These are phyloP conservation scores for Scedosporium boydii DNA, from an alignment of 2,329 filamentous ascomycete species.

Conservation along the genomic window DNA sequence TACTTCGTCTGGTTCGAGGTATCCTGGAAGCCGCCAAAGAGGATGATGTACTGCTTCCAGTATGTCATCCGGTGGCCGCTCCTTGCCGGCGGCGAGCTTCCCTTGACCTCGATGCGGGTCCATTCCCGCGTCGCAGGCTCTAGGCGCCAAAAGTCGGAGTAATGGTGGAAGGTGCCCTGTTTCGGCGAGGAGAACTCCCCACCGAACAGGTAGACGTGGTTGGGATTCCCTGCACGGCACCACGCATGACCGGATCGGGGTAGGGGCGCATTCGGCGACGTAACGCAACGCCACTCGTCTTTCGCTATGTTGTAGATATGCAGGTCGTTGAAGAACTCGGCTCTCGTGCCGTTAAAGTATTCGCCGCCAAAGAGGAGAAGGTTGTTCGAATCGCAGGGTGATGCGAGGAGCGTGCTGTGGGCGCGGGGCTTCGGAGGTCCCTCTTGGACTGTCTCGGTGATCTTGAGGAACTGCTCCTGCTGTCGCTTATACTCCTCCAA, in stretches of 20 bases:
- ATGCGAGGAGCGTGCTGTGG: slow-evolving; percentile 74
- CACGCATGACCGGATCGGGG: slow-evolving; percentile 90
- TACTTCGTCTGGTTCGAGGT: slow-evolving; percentile 94
- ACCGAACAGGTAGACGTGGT: slow-evolving; percentile 83
- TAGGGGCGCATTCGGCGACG: slow-evolving; percentile 81
- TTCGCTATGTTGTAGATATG: slow-evolving; percentile 67
- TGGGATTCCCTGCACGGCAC: slow-evolving; percentile 79
- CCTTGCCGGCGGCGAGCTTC: slow-evolving; percentile 71
- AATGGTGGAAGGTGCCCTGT: slow-evolving; percentile 97
- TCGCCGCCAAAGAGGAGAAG: slow-evolving; percentile 90
- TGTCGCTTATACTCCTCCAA: slow-evolving; percentile 87
- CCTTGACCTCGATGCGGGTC: slow-evolving; percentile 74
- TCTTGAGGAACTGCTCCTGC: slow-evolving; percentile 88
- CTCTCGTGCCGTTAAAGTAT: slow-evolving; percentile 86
- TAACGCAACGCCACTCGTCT: slow-evolving; percentile 86
- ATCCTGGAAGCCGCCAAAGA: slow-evolving; percentile 96
- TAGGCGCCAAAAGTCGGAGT: slow-evolving; percentile 95
- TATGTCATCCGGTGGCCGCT: slow-evolving; percentile 95
- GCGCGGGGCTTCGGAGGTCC: slow-evolving; percentile 68
- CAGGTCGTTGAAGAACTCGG: slow-evolving; percentile 60
- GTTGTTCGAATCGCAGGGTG: slow-evolving; percentile 77
- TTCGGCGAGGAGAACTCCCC: slow-evolving; percentile 96
- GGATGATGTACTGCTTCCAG: slow-evolving; percentile 91
- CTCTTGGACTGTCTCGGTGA: slow-evolving; percentile 69
- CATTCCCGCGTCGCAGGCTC: slow-evolving; percentile 81